Conservation (phyloP, 1,284 basidiomycete species). For the Pyrrhoderma noxium region DNA sequence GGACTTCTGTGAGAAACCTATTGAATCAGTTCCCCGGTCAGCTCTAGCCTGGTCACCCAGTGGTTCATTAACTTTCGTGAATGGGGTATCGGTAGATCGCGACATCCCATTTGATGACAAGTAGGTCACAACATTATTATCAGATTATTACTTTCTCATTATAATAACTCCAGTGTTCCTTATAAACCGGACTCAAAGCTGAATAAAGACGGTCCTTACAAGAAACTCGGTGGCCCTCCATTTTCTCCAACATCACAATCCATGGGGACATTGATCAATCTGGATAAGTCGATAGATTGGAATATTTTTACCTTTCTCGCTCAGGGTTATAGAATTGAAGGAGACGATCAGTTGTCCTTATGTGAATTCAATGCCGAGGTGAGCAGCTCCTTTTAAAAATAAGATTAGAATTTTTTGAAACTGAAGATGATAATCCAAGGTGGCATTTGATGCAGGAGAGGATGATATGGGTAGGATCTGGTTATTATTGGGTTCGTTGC, state of each 20-base stretch:
- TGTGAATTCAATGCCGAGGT: slow-evolving; percentile 58
- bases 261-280: slow-evolving; percentile 39
- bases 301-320: slow-evolving; percentile 59
- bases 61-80: slow-evolving; percentile 65
- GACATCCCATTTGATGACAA: slow-evolving; percentile 83
- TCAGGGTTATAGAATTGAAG: slow-evolving; percentile 57
- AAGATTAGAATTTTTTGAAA: slow-evolving; percentile 9
- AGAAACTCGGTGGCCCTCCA: slow-evolving; percentile 45
- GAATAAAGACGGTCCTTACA: slow-evolving; percentile 31
- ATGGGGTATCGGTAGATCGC: slow-evolving; percentile 49
- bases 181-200: neutral
- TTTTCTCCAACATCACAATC: slow-evolving; percentile 45
- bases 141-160: slow-evolving; percentile 1
- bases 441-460: slow-evolving; percentile 55
- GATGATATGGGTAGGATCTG: slow-evolving; percentile 62
- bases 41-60: slow-evolving; percentile 63
- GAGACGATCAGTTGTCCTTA: slow-evolving; percentile 40
- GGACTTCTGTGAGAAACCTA: slow-evolving; percentile 49
- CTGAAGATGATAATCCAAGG: slow-evolving; percentile 29
- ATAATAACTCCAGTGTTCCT: neutral
- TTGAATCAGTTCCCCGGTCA: slow-evolving; percentile 65
- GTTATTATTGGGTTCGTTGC: slow-evolving; percentile 54
- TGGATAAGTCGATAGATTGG: slow-evolving; percentile 30
- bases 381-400: slow-evolving; percentile 17
- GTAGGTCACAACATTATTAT: slow-evolving; percentile 38